A percentile compares a stretch with the other conserved stretches of the same genome.
Evolutionary conservation across 495 filamentous ascomycete genomes (phyloP).

Genomic region (Aspergillus cristatus): DNA sequence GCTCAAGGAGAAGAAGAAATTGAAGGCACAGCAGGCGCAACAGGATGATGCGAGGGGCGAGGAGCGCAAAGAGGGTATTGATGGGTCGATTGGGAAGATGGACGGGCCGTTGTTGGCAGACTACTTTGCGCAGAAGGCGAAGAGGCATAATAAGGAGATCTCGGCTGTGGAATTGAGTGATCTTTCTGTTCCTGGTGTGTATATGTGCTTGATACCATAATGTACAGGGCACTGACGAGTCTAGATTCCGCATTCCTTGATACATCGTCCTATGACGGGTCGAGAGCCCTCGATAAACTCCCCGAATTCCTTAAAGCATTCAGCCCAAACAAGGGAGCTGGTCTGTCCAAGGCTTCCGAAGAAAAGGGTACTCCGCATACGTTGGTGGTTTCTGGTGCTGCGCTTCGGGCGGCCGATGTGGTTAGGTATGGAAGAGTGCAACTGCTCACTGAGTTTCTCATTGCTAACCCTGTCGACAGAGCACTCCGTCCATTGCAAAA

Average conservation of each 20-base stretch:
- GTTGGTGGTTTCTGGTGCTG: slow-evolving; percentile 69
- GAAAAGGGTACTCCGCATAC: slow-evolving; percentile 77
- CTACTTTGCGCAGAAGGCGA: slow-evolving; percentile 68
- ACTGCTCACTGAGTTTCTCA: background rate
- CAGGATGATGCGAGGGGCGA: slow-evolving; percentile 7
- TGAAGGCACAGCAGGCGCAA: slow-evolving; percentile 40
- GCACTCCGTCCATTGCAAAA: slow-evolving; percentile 67
- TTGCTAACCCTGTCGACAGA: slow-evolving; percentile 30
- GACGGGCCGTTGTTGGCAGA: slow-evolving; percentile 77
- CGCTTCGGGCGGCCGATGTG: slow-evolving; percentile 70
- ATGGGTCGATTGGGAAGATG: slow-evolving; percentile 72
- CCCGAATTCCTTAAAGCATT: slow-evolving; percentile 67
- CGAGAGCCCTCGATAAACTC: slow-evolving; percentile 57
- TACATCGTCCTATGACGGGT: slow-evolving; percentile 59
- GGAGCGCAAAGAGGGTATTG: slow-evolving; percentile 56
- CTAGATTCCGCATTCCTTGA: slow-evolving; percentile 53
- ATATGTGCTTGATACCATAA: background rate
- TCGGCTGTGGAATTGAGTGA: slow-evolving; percentile 78
- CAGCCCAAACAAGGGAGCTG: slow-evolving; percentile 35
- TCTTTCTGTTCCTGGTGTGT: slow-evolving; percentile 67
- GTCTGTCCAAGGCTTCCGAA: slow-evolving; percentile 53
- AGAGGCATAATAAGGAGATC: slow-evolving; percentile 67
- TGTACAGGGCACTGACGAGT: background rate
- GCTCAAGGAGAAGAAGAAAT: slow-evolving; percentile 47
- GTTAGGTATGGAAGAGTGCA: slow-evolving; percentile 47